phyloP scores from a whole-genome alignment of 306 rosid species.

The Quillaja saponaria region DNA sequence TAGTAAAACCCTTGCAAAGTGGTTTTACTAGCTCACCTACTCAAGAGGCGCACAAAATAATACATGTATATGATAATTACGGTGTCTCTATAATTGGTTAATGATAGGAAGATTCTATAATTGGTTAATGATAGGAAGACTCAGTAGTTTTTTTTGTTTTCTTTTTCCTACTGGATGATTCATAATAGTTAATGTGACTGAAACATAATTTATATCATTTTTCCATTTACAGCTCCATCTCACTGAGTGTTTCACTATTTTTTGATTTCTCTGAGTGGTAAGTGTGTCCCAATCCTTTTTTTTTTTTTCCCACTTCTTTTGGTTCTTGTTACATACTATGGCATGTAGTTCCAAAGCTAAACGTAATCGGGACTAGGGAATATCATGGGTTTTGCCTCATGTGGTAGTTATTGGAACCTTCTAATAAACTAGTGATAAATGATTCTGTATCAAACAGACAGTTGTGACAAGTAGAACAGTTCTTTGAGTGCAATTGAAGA shows the following conservation, averaged over 20 bases:
- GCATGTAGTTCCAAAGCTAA: neutral
- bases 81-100: neutral
- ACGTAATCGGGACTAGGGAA: neutral
- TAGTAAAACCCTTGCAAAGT: neutral
- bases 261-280: too few species aligned
- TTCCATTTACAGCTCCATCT: neutral
- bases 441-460: slow-evolving; percentile 18
- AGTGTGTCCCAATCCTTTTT: too few species aligned
- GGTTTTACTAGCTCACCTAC: neutral
- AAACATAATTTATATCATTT: neutral
- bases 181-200: slow-evolving; percentile 6
- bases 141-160: too few species aligned
- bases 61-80: neutral
- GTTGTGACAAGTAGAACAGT: slow-evolving; percentile 1
- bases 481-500: neutral
- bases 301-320: neutral
- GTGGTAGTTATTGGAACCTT: slow-evolving; percentile 4
- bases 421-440: neutral
- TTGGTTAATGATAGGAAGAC: neutral
- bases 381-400: slow-evolving; percentile 1
- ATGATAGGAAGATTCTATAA: neutral
- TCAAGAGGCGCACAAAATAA: neutral
- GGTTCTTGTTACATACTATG: slow-evolving; percentile 14
- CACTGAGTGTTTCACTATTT: neutral
- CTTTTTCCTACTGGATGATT: neutral